phyloP scores from a whole-genome alignment of 352 stramenopile genomes.

The Phytopythium chamaehyphon region DNA sequence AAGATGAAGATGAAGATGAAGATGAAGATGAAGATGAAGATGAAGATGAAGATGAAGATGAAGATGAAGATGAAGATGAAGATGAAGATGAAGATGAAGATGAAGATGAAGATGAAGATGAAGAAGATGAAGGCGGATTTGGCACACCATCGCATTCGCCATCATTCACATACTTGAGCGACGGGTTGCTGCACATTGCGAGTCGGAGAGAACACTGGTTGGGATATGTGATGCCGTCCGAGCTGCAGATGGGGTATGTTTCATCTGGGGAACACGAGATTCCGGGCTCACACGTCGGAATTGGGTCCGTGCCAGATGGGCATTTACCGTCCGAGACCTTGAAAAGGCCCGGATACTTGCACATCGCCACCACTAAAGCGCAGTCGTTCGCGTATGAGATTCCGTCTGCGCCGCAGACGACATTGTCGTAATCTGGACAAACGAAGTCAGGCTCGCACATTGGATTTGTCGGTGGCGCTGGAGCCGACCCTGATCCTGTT shows the following conservation, averaged over 20 bases:
- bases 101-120: too few relatives aligned
- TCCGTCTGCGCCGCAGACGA: too few relatives aligned
- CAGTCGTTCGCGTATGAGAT: conserved; percentile 55
- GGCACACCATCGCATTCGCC: too few relatives aligned
- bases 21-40: neutral
- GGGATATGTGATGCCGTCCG: conserved; percentile 37
- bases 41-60: neutral
- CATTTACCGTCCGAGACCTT: too few relatives aligned
- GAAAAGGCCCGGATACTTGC: too few relatives aligned
- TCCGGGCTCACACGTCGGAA: conserved; percentile 13
- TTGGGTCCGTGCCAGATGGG: too few relatives aligned
- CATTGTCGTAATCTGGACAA: too few relatives aligned
- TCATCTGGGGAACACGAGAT: conserved; percentile 20
- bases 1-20: neutral
- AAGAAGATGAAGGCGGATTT: too few relatives aligned
- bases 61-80: conserved; percentile 3
- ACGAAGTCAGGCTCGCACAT: too few relatives aligned
- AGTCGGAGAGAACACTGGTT: conserved; percentile 32
- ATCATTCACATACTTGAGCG: conserved; percentile 12
- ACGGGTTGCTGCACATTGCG: conserved; percentile 18
- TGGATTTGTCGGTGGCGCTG: too few relatives aligned
- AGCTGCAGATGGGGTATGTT: conserved; percentile 34
- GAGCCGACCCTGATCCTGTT: too few relatives aligned
- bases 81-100: too few relatives aligned
- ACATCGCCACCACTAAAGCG: conserved; percentile 34